Evolutionary conservation across 75 land plant species (phyloP).

Genomic region (Azolla pinnata): DNA sequence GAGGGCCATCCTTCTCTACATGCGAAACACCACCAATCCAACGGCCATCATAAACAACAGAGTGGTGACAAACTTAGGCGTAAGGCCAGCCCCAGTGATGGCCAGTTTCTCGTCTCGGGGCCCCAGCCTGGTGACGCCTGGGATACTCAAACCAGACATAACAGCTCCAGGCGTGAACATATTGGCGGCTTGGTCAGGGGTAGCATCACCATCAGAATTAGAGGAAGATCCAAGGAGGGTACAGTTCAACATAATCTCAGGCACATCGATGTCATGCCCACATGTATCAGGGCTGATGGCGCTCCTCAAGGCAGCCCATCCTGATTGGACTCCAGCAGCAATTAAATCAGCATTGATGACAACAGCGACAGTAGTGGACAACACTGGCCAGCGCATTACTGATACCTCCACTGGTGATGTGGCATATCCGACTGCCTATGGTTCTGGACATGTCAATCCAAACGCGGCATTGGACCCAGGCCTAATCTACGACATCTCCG

Average conservation of each 20-base stretch:
- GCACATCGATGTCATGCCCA: constrained; percentile 31
- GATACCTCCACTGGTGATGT: neutral
- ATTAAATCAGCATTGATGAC: constrained; percentile 27
- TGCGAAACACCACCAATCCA: constrained; percentile 1
- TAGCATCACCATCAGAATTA: neutral
- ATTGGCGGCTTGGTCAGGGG: neutral
- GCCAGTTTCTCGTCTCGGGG: constrained; percentile 40
- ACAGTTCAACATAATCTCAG: constrained; percentile 23
- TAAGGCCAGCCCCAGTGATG: constrained; percentile 25
- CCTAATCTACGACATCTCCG: constrained; percentile 7
- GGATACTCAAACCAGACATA: constrained; percentile 10
- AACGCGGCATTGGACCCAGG: constrained; percentile 6
- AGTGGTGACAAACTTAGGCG: constrained; percentile 24
- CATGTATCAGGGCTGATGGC: constrained; percentile 27
- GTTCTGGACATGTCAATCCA: constrained; percentile 10
- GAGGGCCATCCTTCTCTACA: constrained; percentile 8
- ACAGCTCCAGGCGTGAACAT: constrained; percentile 1
- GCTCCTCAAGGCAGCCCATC: constrained; percentile 11
- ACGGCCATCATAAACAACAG: constrained; percentile 12
- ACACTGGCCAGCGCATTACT: constrained; percentile 9
- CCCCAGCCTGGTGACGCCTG: constrained; percentile 15
- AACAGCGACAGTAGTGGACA: constrained; percentile 15
- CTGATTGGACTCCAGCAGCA: constrained; percentile 23
- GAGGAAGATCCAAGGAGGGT: neutral
- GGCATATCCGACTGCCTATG: neutral